phyloP scores from a whole-genome alignment of 208 protist species.

The Crithidia brevicula region DNA sequence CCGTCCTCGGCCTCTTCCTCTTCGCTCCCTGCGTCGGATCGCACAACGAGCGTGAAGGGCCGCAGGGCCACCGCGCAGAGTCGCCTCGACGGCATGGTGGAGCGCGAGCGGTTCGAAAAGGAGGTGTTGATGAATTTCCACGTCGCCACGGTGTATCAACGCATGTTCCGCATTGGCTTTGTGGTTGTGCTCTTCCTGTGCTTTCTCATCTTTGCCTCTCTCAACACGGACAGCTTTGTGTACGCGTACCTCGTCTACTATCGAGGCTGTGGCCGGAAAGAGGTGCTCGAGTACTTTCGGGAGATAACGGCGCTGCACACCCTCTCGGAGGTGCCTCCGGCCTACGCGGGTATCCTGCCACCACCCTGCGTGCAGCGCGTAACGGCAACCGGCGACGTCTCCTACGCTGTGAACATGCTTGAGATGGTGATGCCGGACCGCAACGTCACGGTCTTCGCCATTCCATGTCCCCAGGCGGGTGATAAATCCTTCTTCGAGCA shows the following conservation, averaged over 20 bases:
- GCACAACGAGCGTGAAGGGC: background rate
- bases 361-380: constrained; percentile 61
- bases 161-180: constrained; percentile 60
- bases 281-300: constrained; percentile 71
- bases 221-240: constrained; percentile 65
- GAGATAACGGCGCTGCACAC: constrained; percentile 63
- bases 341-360: constrained; percentile 70
- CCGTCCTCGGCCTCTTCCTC: background rate
- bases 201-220: constrained; percentile 45
- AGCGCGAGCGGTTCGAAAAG: constrained; percentile 74
- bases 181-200: constrained; percentile 41
- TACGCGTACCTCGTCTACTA: constrained; percentile 68
- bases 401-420: constrained; percentile 65
- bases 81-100: constrained; percentile 47
- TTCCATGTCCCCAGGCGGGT: constrained; percentile 77
- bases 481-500: constrained; percentile 59
- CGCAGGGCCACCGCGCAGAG: constrained; percentile 7
- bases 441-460: constrained; percentile 60
- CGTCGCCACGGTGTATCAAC: constrained; percentile 86
- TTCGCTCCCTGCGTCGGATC: background rate
- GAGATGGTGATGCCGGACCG: constrained; percentile 63
- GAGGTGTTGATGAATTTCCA: constrained; percentile 79
- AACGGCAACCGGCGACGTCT: constrained; percentile 26
- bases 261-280: constrained; percentile 35
- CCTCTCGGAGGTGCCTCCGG: constrained; percentile 68